Conservation (phyloP, 1,284 basidiomycete genomes). For the Irpex rosettiformis region DNA sequence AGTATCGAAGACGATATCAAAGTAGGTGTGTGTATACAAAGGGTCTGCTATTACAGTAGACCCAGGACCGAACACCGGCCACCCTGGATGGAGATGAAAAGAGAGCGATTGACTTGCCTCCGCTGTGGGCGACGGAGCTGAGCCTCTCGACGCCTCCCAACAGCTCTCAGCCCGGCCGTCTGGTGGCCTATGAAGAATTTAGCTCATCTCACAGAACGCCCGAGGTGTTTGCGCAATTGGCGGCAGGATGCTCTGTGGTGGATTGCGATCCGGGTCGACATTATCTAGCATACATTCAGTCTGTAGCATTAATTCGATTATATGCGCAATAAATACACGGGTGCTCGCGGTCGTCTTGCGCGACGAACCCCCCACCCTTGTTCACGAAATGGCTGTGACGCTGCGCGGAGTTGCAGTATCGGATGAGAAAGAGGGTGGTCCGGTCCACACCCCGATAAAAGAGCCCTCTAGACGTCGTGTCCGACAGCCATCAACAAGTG, state of each 20-base stretch:
- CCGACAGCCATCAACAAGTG: background rate
- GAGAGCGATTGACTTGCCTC: background rate
- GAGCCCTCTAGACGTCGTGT: background rate
- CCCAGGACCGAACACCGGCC: background rate
- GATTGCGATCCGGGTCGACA: background rate
- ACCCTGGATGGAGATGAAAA: conserved; percentile 1
- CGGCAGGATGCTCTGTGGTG: background rate
- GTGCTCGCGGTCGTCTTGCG: no score
- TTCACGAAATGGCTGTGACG: background rate
- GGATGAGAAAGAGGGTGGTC: background rate
- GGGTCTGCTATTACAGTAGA: background rate
- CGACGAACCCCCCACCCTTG: background rate
- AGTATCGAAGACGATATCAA: background rate
- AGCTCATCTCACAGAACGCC: background rate
- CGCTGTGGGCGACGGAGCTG: background rate
- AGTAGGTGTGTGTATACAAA: no score
- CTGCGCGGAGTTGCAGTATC: background rate
- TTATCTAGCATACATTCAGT: background rate
- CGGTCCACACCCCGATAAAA: background rate
- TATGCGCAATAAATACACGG: background rate
- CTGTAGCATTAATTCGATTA: no score
- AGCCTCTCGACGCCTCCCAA: background rate
- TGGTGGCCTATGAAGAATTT: background rate
- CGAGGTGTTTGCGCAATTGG: conserved; percentile 4
- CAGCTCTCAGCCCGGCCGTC: background rate